Evolutionary conservation across 164 flowering plant species (phyloP).

Genomic region (Kingdonia uniflora): DNA sequence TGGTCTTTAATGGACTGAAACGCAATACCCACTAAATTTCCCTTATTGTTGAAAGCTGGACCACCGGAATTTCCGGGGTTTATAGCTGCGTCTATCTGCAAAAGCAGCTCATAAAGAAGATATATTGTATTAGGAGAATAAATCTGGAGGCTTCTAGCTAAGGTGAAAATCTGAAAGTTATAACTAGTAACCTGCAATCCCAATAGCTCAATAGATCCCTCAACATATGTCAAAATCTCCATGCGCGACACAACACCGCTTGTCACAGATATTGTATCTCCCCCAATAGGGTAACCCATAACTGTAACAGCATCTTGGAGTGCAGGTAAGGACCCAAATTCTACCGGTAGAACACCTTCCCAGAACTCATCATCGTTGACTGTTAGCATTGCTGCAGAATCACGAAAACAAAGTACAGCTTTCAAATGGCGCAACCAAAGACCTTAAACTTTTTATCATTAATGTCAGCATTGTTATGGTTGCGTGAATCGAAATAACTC

Average conservation of each 20-base stretch:
- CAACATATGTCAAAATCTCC: conserved; percentile 93
- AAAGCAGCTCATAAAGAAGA: conserved; percentile 7
- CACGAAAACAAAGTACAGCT: neutral
- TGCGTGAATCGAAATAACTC: too few relatives aligned
- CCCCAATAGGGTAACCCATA: conserved; percentile 98
- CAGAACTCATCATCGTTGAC: conserved; percentile 92
- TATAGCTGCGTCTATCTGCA: conserved; percentile 97
- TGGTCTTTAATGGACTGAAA: conserved; percentile 98
- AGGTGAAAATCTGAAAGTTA: neutral
- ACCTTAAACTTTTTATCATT: neutral
- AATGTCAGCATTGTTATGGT: too few relatives aligned
- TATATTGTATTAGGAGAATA: conserved; percentile 7
- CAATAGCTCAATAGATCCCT: conserved; percentile 93
- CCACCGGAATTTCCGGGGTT: conserved; percentile 99
- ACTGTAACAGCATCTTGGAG: conserved; percentile 98
- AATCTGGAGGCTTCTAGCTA: neutral
- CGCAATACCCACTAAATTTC: conserved; percentile 94
- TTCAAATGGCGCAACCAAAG: neutral
- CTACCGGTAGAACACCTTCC: conserved; percentile 85
- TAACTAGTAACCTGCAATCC: conserved; percentile 69
- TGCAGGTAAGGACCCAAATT: conserved; percentile 85
- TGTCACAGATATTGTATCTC: conserved; percentile 97
- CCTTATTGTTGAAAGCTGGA: conserved; percentile 91
- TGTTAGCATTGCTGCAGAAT: conserved; percentile 74
- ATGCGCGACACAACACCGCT: conserved; percentile 99